Conservation (phyloP, 1,139 yeast species). For the Blastobotrys ciferrii region DNA sequence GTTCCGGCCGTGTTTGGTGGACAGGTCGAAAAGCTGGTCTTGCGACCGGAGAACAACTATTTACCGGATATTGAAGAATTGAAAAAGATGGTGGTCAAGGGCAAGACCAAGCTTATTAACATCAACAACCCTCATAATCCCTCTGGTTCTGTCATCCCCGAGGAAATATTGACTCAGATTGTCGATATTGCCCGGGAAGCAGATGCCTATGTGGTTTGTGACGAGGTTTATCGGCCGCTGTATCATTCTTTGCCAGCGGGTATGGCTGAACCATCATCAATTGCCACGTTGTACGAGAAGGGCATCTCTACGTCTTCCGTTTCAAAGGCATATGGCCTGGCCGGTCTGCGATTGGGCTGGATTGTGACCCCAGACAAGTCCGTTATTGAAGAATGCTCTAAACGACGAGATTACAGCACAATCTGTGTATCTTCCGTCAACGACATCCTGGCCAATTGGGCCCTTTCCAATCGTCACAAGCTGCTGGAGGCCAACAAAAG, state of each 20-base stretch:
- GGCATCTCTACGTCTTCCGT: conserved; percentile 52
- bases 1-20: conserved; percentile 53
- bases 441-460: conserved; percentile 49
- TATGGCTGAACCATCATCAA: conserved; percentile 39
- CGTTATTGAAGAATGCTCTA: conserved; percentile 39
- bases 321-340: conserved; percentile 56
- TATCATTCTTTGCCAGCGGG: conserved; percentile 41
- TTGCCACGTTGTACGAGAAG: conserved; percentile 45
- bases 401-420: conserved; percentile 53
- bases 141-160: conserved; percentile 48
- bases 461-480: conserved; percentile 38
- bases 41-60: conserved; percentile 39
- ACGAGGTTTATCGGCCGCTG: conserved; percentile 58
- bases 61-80: conserved; percentile 42
- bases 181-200: conserved; percentile 42
- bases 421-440: conserved; percentile 52
- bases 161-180: conserved; percentile 38
- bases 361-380: conserved; percentile 41
- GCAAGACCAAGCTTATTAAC: conserved; percentile 47
- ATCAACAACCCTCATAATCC: conserved; percentile 59
- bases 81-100: conserved; percentile 31
- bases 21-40: conserved; percentile 40
- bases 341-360: conserved; percentile 60
- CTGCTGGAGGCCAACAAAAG: conserved; percentile 45
- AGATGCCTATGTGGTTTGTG: conserved; percentile 45